phyloP scores from a whole-genome alignment of 148 eudicot species.

The Camellia granthamiana region DNA sequence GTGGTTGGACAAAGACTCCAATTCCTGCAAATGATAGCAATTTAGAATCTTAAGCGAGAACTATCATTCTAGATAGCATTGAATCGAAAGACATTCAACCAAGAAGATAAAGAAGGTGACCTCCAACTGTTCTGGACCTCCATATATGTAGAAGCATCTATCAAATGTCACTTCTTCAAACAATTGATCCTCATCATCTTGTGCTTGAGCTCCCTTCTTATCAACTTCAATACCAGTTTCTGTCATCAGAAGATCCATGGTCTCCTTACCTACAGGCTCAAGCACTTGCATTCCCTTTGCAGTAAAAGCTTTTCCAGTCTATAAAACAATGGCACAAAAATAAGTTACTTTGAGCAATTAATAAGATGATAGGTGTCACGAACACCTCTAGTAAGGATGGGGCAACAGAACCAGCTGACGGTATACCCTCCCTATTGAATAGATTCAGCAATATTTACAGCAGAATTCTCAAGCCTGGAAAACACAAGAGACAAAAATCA shows the following conservation, averaged over 20 bases:
- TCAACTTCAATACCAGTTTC: constrained; percentile 81
- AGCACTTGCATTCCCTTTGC: constrained; percentile 24
- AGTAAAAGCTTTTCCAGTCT: no score
- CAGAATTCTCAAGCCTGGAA: no score
- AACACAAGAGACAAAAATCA: no score
- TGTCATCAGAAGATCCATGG: constrained; percentile 77
- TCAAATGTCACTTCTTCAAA: constrained; percentile 49
- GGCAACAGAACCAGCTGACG: no score
- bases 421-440: no score
- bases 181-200: constrained; percentile 21
- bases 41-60: not conserved
- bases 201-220: constrained; percentile 40
- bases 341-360: no score
- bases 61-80: not conserved
- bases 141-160: constrained; percentile 91
- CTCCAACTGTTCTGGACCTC: constrained; percentile 95
- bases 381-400: no score
- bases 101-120: constrained; percentile 26
- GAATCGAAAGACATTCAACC: not conserved
- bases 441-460: no score
- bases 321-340: no score
- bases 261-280: constrained; percentile 41
- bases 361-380: no score
- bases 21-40: constrained; percentile 43
- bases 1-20: constrained; percentile 81